Evolutionary conservation across 78 protist genomes (phyloP).

Genomic region (Dictyostelium brefeldianum): DNA sequence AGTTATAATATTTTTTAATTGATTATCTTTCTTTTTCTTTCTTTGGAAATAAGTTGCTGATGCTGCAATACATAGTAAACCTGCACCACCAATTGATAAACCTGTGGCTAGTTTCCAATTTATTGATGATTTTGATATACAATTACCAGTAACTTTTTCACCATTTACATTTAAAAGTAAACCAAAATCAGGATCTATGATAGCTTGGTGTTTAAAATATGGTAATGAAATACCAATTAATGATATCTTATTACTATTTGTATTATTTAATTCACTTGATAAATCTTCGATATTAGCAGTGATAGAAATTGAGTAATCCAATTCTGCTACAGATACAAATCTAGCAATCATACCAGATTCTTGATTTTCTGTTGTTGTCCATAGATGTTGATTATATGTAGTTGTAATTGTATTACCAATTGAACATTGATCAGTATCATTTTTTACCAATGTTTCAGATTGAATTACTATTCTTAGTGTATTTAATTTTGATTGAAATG

Average conservation of each 20-base stretch:
- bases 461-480: neutral
- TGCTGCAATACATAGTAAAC: neutral
- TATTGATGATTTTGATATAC: neutral
- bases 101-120: slow-evolving; percentile 24
- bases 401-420: neutral
- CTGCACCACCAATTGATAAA: slow-evolving; percentile 24
- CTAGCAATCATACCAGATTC: slow-evolving; percentile 22
- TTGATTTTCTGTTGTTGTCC: neutral
- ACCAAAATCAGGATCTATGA: slow-evolving; percentile 14
- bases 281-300: neutral
- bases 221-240: slow-evolving; percentile 8
- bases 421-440: neutral
- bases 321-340: neutral
- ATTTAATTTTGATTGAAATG: slow-evolving; percentile 9
- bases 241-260: neutral
- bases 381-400: slow-evolving; percentile 6
- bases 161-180: slow-evolving; percentile 1
- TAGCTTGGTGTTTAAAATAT: neutral
- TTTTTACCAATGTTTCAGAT: neutral
- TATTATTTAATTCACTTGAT: too few relatives aligned
- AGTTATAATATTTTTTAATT: neutral
- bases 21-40: neutral
- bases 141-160: neutral
- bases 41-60: neutral
- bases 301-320: neutral